Percentiles rank a stretch among this genome's conserved stretches.
phyloP scores from a whole-genome alignment of 495 filamentous ascomycete genomes.

The Aspergillus indologenus region DNA sequence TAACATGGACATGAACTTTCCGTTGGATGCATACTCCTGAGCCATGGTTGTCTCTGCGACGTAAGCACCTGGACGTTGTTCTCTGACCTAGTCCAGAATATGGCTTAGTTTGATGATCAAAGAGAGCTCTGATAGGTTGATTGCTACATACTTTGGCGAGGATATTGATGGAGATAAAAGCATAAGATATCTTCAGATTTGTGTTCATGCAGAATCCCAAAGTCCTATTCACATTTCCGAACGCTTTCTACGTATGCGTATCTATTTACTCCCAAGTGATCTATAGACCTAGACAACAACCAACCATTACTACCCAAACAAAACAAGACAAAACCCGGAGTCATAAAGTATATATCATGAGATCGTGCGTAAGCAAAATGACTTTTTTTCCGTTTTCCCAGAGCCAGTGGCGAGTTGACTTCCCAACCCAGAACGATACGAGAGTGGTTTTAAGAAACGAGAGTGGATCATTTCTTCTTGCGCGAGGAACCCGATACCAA shows the following conservation, averaged over 20 bases:
- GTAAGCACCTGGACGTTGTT: conserved; percentile 29
- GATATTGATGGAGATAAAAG: not conserved
- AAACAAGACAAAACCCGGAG: conserved; percentile 1
- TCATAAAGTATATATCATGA: conserved; percentile 18
- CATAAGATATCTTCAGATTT: not conserved
- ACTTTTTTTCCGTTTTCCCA: conserved; percentile 4
- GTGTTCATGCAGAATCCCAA: not conserved
- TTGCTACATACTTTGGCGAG: not conserved
- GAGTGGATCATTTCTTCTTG: conserved; percentile 40
- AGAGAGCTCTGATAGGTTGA: conserved; percentile 49
- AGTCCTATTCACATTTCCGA: not conserved
- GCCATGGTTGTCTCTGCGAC: conserved; percentile 15
- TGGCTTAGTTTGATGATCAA: conserved; percentile 36
- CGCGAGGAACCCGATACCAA: conserved; percentile 39
- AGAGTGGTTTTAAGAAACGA: not conserved
- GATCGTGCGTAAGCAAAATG: conserved; percentile 10
- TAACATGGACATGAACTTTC: not conserved
- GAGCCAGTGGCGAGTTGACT: not conserved
- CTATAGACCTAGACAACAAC: conserved; percentile 9
- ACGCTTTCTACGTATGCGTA: not conserved
- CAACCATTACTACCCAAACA: conserved; percentile 11
- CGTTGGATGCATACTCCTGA: conserved; percentile 34
- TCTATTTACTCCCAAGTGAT: conserved; percentile 12
- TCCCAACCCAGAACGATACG: not conserved
- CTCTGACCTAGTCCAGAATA: conserved; percentile 11